Evolutionary conservation across 23 red algal genomes (phyloP), one percentile per base, ranked within the genome.

Genomic region (Chondrus crispus): DNA sequence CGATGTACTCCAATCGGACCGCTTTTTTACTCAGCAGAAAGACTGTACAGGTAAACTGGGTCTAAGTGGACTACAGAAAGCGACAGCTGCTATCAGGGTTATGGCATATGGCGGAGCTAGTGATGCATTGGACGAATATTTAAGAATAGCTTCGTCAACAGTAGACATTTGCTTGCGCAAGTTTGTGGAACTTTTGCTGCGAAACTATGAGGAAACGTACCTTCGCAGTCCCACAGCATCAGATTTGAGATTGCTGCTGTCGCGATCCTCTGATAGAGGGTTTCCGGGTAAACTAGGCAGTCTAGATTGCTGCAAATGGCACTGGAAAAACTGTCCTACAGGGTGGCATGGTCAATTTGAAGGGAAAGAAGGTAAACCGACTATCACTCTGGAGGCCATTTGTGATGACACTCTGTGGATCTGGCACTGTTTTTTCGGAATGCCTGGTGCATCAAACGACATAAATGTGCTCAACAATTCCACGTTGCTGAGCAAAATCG

Each of bases 1-100:
- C 71, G 24, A 26, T 7, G 71, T 48, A 28, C 71, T 76, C 39
- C 4, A 76, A 4, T 28, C 28, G 7, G 39, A 42, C 5, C 4
- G 30, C 28, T 76, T 40, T 38, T 76, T 76, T 76, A 76, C 71
- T 48, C 28, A 38, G 71, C 28, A 38, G 43, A 26, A 38, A 76
- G 71, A 76, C 28, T 76, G 71, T 38, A 76, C 71, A 37, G 71
- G 71, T 24, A 43, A 46, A 76, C 71, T 76, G 44, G 71, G 71
- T 26, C 6, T 46, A 28, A 8, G 39, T 43, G 11, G 39, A 46
- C 44, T 76, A 24, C 5, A 76, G 44, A 76, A 76, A 9, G 44
- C 44, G 28, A 76, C 71, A 46, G 71, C 26, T n/a, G 71, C 71
- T 26, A 24, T 76, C 30, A 26, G 71, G 7, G 28, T 76, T 37